Base-by-base conservation (phyloP, 83 land plant species). In the Isoetes engelmannii region DNA sequence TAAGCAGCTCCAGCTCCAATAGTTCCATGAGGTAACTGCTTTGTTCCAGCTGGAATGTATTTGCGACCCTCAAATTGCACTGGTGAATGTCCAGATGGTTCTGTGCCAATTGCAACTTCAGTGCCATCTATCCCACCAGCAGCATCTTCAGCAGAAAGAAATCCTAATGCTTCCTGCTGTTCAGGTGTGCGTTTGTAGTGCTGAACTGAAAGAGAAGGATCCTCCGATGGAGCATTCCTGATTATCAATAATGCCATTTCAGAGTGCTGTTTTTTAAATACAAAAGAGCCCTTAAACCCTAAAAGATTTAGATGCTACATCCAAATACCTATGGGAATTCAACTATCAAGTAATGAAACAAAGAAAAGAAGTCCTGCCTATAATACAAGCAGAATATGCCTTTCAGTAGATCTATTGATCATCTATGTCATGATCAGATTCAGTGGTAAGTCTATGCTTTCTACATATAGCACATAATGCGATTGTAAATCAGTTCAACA, bases 151-250 rank as follows among this genome's bases (percentile, higher is more conserved):
- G 4, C 28, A 61, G 63, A 79, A 55, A 87, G 80, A 76, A 85
- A 96, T 4, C 99, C 97, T 42, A 92, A 53, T 21, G 91, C 76
- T 63, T 76, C 89, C 57, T 85, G 95, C 73, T 96, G 98, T 73
- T 88, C 97, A 28, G 78, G 82, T 45, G 87, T 89, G 59, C 99
- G 84, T 41, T 91, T 82, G 73, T 92, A 96, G 71, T 79, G 80
- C 67, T 74, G 70, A 54, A 84, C 74, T 20, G 82, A 78, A 48
- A 96, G 65, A 57, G 74, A 81, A 56, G 89, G 91, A 71, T 96
- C 99, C 37, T 66, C 47, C 8, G 84, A 70, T 51, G 97, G 97
- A 47, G 97, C 89, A 81, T 19, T 71, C 76, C 99, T 95, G 69
- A 57, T 28, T 28, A 28, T 28, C 0, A 28, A 28, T 28, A 28